Evolutionary conservation across 78 protist species (phyloP).

Genomic region (Dictyostelium purpureum): DNA sequence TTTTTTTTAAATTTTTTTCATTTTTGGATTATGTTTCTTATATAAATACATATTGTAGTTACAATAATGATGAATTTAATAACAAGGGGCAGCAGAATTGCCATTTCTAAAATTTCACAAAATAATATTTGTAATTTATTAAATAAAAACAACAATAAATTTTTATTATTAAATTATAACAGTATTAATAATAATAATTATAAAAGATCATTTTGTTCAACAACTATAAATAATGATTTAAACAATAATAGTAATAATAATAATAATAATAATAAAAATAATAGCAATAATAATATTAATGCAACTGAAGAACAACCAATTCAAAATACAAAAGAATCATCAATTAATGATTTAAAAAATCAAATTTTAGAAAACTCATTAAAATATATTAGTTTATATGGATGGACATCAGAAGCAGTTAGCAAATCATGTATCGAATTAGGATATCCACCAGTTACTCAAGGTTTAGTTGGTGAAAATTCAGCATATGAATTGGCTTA

Average conservation of each 20-base stretch:
- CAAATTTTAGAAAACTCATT: slow-evolving; percentile 31
- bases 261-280: neutral
- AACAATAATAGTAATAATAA: neutral
- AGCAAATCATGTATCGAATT: slow-evolving; percentile 46
- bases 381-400: slow-evolving; percentile 34
- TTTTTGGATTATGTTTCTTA: neutral
- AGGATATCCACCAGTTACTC: slow-evolving; percentile 36
- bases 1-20: neutral
- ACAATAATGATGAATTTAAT: too few species aligned
- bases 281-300: neutral
- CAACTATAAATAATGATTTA: neutral
- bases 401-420: slow-evolving; percentile 58
- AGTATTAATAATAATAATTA: too few species aligned
- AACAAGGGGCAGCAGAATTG: too few species aligned
- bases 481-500: slow-evolving; percentile 43
- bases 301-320: neutral
- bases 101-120: too few species aligned
- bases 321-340: neutral
- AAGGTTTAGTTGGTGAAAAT: slow-evolving; percentile 49
- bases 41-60: too few species aligned
- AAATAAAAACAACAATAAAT: neutral
- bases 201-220: too few species aligned
- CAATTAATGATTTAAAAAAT: neutral
- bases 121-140: too few species aligned
- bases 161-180: too few species aligned